Percentiles rank a stretch among this genome's conserved stretches.
These are phyloP conservation scores for Luvunga scandens DNA, from an alignment of 345 rosid genomes.

Conservation along the genomic window DNA sequence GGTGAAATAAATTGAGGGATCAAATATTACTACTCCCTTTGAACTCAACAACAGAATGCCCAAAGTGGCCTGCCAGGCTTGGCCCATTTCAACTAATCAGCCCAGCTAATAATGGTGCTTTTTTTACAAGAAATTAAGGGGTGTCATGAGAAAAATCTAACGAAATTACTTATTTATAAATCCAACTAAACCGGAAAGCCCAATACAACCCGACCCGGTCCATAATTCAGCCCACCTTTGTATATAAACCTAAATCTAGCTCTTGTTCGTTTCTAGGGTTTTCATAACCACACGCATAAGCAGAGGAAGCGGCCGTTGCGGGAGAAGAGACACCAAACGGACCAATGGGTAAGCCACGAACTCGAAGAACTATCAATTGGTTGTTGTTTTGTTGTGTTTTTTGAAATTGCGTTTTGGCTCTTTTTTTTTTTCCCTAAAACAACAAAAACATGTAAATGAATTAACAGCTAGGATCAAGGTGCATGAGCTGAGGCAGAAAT, in stretches of 20 bases:
- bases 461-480: conserved; percentile 68
- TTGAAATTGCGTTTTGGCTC: neutral
- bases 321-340: conserved; percentile 3
- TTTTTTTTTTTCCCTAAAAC: neutral
- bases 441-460: neutral
- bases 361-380: neutral
- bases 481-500: conserved; percentile 59
- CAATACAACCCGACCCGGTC: neutral
- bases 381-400: neutral
- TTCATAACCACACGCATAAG: neutral
- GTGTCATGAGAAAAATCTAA: too few species aligned
- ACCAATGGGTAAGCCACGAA: conserved; percentile 23
- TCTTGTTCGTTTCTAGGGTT: conserved; percentile 19
- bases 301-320: conserved; percentile 12
- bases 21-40: too few species aligned
- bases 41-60: too few species aligned
- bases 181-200: neutral
- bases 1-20: too few species aligned
- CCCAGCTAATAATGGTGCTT: too few species aligned
- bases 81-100: too few species aligned
- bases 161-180: neutral
- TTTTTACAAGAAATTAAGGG: too few species aligned
- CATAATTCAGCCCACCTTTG: neutral
- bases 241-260: neutral
- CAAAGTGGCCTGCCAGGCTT: too few species aligned